Conservation (phyloP, 768 basidiomycete genomes). For the Solioccasus polychromus region DNA sequence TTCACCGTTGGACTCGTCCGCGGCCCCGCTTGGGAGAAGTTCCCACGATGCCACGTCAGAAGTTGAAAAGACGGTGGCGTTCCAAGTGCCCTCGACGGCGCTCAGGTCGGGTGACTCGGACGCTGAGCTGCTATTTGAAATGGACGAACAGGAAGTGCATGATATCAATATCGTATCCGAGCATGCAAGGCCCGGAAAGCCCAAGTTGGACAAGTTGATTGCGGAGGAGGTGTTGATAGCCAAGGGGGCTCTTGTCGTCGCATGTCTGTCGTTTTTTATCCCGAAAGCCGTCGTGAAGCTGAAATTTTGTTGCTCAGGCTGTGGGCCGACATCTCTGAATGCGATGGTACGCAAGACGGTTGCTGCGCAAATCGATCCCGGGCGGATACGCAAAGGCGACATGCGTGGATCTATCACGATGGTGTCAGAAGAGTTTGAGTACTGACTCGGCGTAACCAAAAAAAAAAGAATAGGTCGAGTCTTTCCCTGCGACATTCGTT, state of each 20-base stretch:
- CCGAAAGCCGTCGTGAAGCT: background rate
- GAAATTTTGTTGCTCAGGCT: slow-evolving; percentile 43
- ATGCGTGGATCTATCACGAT: slow-evolving; percentile 57
- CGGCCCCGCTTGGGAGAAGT: background rate
- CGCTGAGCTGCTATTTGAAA: slow-evolving; percentile 34
- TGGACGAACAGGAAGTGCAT: slow-evolving; percentile 55
- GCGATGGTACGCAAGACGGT: slow-evolving; percentile 65
- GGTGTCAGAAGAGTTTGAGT: slow-evolving; percentile 67
- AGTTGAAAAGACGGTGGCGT: background rate
- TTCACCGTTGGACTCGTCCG: background rate
- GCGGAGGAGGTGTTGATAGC: slow-evolving; percentile 61
- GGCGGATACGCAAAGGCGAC: slow-evolving; percentile 51
- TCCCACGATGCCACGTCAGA: slow-evolving; percentile 7
- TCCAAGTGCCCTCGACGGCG: background rate
- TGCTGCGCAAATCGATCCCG: slow-evolving; percentile 56
- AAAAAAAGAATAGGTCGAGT: too few species aligned
- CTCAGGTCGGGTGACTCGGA: background rate
- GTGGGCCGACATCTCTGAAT: slow-evolving; percentile 70
- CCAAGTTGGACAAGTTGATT: slow-evolving; percentile 58
- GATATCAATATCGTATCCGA: slow-evolving; percentile 62
- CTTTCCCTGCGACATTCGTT: slow-evolving; percentile 3
- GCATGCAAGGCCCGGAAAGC: slow-evolving; percentile 62
- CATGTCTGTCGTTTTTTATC: slow-evolving; percentile 48
- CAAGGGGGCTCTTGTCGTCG: slow-evolving; percentile 58
- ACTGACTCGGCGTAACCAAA: too few species aligned